A percentile compares a stretch with the other conserved stretches of the same genome.
Conservation (phyloP, 352 stramenopile genomes). For the Phytophthora macrochlamydospora region DNA sequence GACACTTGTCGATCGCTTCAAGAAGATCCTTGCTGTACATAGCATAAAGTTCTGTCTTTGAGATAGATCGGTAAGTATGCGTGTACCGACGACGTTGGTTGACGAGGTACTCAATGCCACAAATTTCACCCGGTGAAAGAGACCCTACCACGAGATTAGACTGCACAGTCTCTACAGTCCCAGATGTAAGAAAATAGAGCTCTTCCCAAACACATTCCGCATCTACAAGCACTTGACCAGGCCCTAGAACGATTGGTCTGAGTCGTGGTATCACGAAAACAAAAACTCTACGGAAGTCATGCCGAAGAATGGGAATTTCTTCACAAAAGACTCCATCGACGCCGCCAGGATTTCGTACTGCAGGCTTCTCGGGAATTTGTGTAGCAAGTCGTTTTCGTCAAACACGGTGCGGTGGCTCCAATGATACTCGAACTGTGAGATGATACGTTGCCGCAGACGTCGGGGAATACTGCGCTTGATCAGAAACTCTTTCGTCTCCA, state of each 20-base stretch:
- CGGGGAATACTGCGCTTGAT: slow-evolving; percentile 70
- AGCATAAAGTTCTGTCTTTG: slow-evolving; percentile 72
- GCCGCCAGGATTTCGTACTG: slow-evolving; percentile 83
- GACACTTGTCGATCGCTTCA: slow-evolving; percentile 59
- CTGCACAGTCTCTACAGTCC: slow-evolving; percentile 62
- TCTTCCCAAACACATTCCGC: slow-evolving; percentile 84
- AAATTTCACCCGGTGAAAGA: slow-evolving; percentile 70
- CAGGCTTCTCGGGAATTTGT: slow-evolving; percentile 69
- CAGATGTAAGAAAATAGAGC: slow-evolving; percentile 72
- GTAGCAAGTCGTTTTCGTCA: slow-evolving; percentile 68
- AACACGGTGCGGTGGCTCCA: slow-evolving; percentile 78
- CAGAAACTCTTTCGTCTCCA: slow-evolving; percentile 85
- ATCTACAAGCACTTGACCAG: slow-evolving; percentile 68
- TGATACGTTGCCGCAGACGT: slow-evolving; percentile 64
- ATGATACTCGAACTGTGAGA: slow-evolving; percentile 86
- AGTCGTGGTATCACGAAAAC: slow-evolving; percentile 66
- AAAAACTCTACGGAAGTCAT: slow-evolving; percentile 78
- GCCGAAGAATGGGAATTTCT: slow-evolving; percentile 79
- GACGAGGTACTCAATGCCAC: slow-evolving; percentile 78
- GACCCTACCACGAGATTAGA: slow-evolving; percentile 66
- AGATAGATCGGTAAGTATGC: slow-evolving; percentile 66
- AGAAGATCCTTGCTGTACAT: slow-evolving; percentile 71
- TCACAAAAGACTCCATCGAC: slow-evolving; percentile 80
- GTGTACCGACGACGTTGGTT: slow-evolving; percentile 55
- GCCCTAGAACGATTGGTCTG: slow-evolving; percentile 62